Evolutionary conservation across 1,284 basidiomycete species (phyloP).

Genomic region (Mrakiaceae sp.): DNA sequence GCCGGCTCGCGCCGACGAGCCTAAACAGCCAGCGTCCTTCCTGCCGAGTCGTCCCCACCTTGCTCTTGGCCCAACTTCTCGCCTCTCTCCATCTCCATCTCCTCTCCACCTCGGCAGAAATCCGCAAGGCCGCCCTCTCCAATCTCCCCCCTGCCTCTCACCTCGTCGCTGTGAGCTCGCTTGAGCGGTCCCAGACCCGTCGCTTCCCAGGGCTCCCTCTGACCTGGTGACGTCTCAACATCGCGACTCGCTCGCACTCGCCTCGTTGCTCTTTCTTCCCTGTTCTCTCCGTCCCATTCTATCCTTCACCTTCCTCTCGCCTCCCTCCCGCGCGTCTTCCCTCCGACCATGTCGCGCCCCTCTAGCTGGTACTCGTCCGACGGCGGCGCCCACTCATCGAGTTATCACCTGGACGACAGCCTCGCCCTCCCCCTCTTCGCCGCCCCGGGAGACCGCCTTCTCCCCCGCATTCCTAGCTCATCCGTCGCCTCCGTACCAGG

Average conservation of each 20-base stretch:
- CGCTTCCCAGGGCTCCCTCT: neutral
- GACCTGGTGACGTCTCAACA: neutral
- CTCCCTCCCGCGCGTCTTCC: neutral
- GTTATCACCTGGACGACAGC: neutral
- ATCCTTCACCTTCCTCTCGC: neutral
- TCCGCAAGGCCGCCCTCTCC: neutral
- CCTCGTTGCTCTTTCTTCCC: neutral
- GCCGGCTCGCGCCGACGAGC: too few relatives aligned
- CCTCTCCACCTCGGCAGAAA: neutral
- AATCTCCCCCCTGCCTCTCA: neutral
- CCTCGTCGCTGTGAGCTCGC: too few relatives aligned
- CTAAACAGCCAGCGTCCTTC: too few relatives aligned
- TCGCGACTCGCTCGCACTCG: neutral
- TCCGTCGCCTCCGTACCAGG: too few relatives aligned
- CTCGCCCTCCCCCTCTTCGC: neutral
- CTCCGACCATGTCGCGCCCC: neutral
- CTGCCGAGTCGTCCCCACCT: too few relatives aligned
- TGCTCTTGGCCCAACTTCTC: neutral
- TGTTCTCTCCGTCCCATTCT: neutral
- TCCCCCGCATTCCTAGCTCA: too few relatives aligned
- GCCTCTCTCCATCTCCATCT: neutral
- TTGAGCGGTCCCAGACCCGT: neutral
- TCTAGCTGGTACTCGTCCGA: neutral
- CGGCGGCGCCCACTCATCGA: neutral
- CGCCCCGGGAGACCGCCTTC: neutral